Conservation (phyloP, 2,329 filamentous ascomycete species). For the Fragosphaeria purpurea region DNA sequence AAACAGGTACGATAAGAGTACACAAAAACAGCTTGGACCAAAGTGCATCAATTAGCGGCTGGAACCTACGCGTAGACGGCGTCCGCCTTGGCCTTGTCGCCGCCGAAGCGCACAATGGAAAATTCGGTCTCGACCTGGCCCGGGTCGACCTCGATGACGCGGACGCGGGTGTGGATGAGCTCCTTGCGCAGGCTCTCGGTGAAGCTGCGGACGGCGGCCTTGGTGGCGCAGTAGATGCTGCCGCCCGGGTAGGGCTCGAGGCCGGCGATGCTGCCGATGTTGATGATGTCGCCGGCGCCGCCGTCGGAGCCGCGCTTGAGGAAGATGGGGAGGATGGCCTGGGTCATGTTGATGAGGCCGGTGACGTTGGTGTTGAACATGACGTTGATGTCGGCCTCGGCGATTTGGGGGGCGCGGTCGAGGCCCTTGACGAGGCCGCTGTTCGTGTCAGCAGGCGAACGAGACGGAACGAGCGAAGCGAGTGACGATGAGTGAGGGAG, state of each 20-base stretch:
- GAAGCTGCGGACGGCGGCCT: constrained; percentile 78
- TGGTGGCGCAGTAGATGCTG: constrained; percentile 87
- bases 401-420: constrained; percentile 75
- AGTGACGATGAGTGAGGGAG: not conserved
- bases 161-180: constrained; percentile 67
- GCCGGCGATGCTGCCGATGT: constrained; percentile 84
- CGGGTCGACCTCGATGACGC: constrained; percentile 81
- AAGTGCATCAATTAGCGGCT: not conserved
- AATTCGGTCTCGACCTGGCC: constrained; percentile 95
- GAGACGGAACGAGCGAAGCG: not conserved
- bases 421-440: constrained; percentile 85
- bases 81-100: constrained; percentile 81
- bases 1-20: not conserved
- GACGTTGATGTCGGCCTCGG: constrained; percentile 66
- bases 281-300: constrained; percentile 87
- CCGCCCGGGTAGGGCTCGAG: constrained; percentile 77
- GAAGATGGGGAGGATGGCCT: constrained; percentile 77
- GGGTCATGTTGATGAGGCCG: constrained; percentile 92
- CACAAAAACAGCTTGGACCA: not conserved
- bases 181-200: constrained; percentile 76
- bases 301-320: constrained; percentile 58
- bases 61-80: constrained; percentile 68
- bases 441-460: constrained; percentile 1
- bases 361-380: constrained; percentile 95
- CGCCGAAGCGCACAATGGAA: constrained; percentile 76